A percentile compares a stretch with the other conserved stretches of the same genome.
These are phyloP conservation scores for Pyrus hybrid DNA, from an alignment of 331 rosid species.

Conservation along the genomic window DNA sequence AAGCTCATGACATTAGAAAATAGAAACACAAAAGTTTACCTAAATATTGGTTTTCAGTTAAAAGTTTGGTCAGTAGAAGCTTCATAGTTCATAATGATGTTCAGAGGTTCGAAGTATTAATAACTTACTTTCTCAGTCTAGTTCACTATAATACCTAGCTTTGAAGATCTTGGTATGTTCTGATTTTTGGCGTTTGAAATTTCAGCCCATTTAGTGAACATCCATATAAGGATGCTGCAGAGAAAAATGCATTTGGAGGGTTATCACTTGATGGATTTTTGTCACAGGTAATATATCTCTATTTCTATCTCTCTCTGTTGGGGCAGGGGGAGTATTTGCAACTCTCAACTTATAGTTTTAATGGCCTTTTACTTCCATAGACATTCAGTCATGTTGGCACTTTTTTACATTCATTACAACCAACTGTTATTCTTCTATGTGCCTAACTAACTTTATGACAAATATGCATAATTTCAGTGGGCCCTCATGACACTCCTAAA, in stretches of 20 bases:
- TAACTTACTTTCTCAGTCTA: constrained; percentile 4
- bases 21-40: neutral
- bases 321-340: neutral
- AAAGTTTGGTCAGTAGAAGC: neutral
- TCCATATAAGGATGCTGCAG: constrained; percentile 70
- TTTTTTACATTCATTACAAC: neutral
- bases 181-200: constrained; percentile 5
- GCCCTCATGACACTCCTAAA: constrained; percentile 83
- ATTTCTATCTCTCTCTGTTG: neutral
- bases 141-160: neutral
- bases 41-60: neutral
- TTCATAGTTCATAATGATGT: neutral
- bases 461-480: constrained; percentile 59
- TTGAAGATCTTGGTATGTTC: constrained; percentile 3
- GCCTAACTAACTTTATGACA: neutral
- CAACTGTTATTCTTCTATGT: neutral
- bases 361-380: neutral
- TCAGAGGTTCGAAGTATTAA: neutral
- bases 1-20: neutral
- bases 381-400: neutral
- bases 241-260: constrained; percentile 80
- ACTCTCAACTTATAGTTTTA: neutral
- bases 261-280: constrained; percentile 74
- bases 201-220: constrained; percentile 78
- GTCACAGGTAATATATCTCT: constrained; percentile 44